Evolutionary conservation across 257 asterid genomes (phyloP).

Genomic region (Capsicum baccatum): DNA sequence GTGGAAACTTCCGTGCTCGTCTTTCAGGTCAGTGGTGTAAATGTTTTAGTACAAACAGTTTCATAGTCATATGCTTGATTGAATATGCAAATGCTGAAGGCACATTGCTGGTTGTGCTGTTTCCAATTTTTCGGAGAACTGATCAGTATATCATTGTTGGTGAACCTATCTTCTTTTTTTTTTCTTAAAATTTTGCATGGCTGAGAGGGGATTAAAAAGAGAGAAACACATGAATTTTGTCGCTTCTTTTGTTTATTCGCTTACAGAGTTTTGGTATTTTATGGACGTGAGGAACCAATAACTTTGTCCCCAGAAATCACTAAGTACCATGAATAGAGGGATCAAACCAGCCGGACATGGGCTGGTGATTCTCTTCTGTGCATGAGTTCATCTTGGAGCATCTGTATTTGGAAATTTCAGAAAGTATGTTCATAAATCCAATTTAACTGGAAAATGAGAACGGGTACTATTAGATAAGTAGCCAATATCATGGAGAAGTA

Average conservation of each 20-base stretch:
- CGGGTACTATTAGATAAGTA: no score
- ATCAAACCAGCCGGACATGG: no score
- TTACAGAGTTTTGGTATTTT: not conserved
- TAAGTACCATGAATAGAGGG: no score
- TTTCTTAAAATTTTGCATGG: not conserved
- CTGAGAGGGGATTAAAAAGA: not conserved
- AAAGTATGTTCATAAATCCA: no score
- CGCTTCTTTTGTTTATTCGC: not conserved
- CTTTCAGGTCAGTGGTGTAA: conserved; percentile 59
- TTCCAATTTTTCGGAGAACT: not conserved
- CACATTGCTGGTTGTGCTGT: not conserved
- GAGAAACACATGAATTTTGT: not conserved
- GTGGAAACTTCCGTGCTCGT: conserved; percentile 59
- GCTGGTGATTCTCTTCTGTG: no score
- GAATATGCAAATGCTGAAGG: not conserved
- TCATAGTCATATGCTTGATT: not conserved
- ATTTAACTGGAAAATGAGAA: no score
- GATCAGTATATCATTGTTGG: not conserved
- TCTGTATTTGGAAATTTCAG: no score
- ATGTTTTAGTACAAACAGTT: not conserved
- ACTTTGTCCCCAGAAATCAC: no score
- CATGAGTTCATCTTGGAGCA: no score
- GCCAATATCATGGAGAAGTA: not conserved
- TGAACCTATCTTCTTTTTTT: not conserved
- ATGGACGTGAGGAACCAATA: no score